Evolutionary conservation across 495 filamentous ascomycete species (phyloP), one percentile per base, ranked within the genome.

Genomic region (Aspergillus leporis): DNA sequence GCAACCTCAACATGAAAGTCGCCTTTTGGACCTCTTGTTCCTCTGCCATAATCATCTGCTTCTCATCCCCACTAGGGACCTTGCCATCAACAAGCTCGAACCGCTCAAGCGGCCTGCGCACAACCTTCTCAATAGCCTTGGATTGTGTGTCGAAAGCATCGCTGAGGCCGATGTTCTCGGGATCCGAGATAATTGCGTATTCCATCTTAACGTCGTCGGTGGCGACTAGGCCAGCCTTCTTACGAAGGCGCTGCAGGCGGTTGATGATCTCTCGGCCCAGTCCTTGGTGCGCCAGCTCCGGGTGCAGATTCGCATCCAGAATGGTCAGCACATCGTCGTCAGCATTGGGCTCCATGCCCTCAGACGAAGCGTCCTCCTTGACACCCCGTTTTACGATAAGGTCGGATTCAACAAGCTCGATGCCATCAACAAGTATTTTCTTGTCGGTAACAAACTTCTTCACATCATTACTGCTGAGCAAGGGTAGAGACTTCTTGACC

Each of bases 181-280:
- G 89, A 72, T 96, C 91, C 3, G 78, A 80, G 10, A 92, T 76
- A 10, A 94, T 81, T 36, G 78, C 78, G 71, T 93, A 94, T 66
- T 90, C 87, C 87, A 95, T 92, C 74, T 86, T 87, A 32, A 95
- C 84, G 68, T 94, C 91, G 66, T 95, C 91, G 3, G 90, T 95
- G 18, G 90, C 79, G 10, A 88, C 80, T 47, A 95, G 74, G 5
- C 90, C 90, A 9, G 90, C 90, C 75, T 90, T 89, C 78, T 95
- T 95, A 31, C 91, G 83, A 23, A 93, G 75, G 58, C 86, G 76
- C 74, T 95, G 91, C 28, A 94, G 84, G 32, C 91, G 84, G 69
- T 92, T 93, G 73, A 95, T 83, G 63, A 95, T 85, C 71, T 94
- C 91, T 66, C 91, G 80, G 19, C 87, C 90, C 51, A 93, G 68